phyloP scores from a whole-genome alignment of 2,329 filamentous ascomycete species.

The Fusarium floridanum region DNA sequence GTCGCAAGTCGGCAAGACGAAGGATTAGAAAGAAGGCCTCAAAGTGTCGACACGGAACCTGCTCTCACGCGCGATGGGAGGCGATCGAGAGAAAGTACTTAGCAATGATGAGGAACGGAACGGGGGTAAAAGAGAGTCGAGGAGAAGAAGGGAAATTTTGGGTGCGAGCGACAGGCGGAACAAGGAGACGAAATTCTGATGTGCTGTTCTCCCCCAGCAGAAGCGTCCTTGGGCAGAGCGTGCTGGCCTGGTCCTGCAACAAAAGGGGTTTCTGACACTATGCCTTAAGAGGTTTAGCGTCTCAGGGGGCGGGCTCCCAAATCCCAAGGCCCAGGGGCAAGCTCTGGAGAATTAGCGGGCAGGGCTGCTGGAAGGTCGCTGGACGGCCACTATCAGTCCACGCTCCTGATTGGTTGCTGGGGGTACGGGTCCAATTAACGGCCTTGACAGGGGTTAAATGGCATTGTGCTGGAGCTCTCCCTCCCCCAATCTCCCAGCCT shows the following conservation, averaged over 20 bases:
- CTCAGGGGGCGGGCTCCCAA: slow-evolving; percentile 33
- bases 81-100: slow-evolving; percentile 50
- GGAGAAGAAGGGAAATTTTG: slow-evolving; percentile 49
- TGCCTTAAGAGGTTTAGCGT: slow-evolving; percentile 41
- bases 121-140: slow-evolving; percentile 42
- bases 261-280: slow-evolving; percentile 53
- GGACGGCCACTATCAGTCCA: slow-evolving; percentile 12
- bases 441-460: slow-evolving; percentile 35
- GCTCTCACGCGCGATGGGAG: slow-evolving; percentile 46
- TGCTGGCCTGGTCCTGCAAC: slow-evolving; percentile 43
- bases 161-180: slow-evolving; percentile 46
- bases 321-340: slow-evolving; percentile 39
- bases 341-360: slow-evolving; percentile 49
- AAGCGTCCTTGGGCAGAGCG: slow-evolving; percentile 42
- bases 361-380: slow-evolving; percentile 40
- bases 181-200: slow-evolving; percentile 52
- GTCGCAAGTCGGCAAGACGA: slow-evolving; percentile 47
- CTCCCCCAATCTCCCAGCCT: slow-evolving; percentile 1
- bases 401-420: slow-evolving; percentile 38
- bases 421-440: slow-evolving; percentile 40
- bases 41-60: slow-evolving; percentile 36
- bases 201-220: slow-evolving; percentile 49
- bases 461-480: slow-evolving; percentile 29
- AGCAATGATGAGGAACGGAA: slow-evolving; percentile 54
- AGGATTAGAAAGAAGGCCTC: slow-evolving; percentile 44